Evolutionary conservation across 805 yeast species (phyloP).

Genomic region (Cyberlindnera nakhonratchasimensis): DNA sequence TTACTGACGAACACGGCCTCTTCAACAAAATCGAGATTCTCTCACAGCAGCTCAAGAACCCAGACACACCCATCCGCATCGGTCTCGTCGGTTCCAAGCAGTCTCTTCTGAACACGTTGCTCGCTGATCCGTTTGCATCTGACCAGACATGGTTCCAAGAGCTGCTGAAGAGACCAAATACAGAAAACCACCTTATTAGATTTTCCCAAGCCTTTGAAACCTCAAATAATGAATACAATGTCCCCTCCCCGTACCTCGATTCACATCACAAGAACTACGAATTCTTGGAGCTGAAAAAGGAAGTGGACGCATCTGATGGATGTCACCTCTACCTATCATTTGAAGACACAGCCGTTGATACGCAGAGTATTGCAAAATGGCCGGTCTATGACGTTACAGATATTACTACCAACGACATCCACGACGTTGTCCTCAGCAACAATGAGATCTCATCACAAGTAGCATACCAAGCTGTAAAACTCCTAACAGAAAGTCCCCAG

Average conservation of each 20-base stretch:
- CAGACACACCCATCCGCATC: conserved; percentile 26
- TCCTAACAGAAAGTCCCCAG: conserved; percentile 29
- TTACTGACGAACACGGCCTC: conserved; percentile 24
- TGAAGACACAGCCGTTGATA: conserved; percentile 13
- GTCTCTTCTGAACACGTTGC: conserved; percentile 27
- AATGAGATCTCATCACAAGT: conserved; percentile 27
- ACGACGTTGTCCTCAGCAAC: conserved; percentile 14
- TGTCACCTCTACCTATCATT: conserved; percentile 31
- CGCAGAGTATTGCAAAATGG: conserved; percentile 16
- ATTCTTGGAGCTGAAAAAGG: conserved; percentile 25
- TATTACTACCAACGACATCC: conserved; percentile 5
- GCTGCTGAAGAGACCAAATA: conserved; percentile 8
- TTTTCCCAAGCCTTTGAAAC: conserved; percentile 24
- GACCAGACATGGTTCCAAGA: conserved; percentile 31
- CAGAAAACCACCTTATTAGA: conserved; percentile 15
- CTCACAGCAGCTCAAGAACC: conserved; percentile 11
- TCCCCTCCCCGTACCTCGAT: conserved; percentile 30
- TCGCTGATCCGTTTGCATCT: conserved; percentile 32
- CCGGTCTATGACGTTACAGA: conserved; percentile 23
- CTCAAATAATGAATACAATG: conserved; percentile 16
- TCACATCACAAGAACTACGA: conserved; percentile 19
- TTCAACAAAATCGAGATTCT: conserved; percentile 28
- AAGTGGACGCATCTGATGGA: conserved; percentile 19
- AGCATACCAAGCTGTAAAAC: conserved; percentile 23
- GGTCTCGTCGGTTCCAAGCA: conserved; percentile 28